These are phyloP conservation scores for Termitomyces sp. DNA, from an alignment of 1,284 basidiomycete species.

Conservation along the genomic window DNA sequence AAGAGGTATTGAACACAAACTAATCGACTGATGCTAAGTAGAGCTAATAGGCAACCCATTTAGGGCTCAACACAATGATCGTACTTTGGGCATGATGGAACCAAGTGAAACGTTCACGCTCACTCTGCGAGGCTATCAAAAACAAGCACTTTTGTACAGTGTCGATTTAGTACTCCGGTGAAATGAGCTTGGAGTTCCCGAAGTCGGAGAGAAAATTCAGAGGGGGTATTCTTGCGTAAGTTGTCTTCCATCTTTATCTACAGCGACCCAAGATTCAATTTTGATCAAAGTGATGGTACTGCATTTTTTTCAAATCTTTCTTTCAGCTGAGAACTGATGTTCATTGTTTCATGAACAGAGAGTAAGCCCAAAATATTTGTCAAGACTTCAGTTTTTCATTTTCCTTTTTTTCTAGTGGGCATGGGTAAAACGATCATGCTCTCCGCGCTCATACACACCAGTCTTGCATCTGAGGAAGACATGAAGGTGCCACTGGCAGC, in stretches of 20 bases:
- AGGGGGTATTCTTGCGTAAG: slow-evolving; percentile 87
- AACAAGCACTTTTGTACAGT: slow-evolving; percentile 77
- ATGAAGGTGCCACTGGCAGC: slow-evolving; percentile 24
- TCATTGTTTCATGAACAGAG: slow-evolving; percentile 29
- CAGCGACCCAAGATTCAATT: slow-evolving; percentile 3
- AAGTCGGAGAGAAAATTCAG: slow-evolving; percentile 73
- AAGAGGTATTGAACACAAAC: slow-evolving; percentile 47
- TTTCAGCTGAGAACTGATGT: slow-evolving; percentile 3
- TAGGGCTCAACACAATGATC: slow-evolving; percentile 84
- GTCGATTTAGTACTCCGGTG: slow-evolving; percentile 76
- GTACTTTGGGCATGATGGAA: slow-evolving; percentile 74
- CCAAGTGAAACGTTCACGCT: slow-evolving; percentile 79
- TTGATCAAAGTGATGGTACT: slow-evolving; percentile 50
- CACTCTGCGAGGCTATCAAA: slow-evolving; percentile 85
- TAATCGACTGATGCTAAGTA: not conserved
- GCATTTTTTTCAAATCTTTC: slow-evolving; percentile 2
- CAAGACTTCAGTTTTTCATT: not conserved
- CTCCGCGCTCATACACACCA: slow-evolving; percentile 85
- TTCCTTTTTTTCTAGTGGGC: slow-evolving; percentile 53
- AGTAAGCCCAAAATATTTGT: slow-evolving; percentile 31
- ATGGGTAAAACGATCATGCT: slow-evolving; percentile 99
- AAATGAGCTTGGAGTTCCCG: slow-evolving; percentile 85
- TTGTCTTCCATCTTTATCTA: slow-evolving; percentile 19
- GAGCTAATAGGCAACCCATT: not conserved
- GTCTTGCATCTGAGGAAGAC: slow-evolving; percentile 46